Base-by-base conservation (phyloP, 805 yeast genomes). In the Myxozyma geophila region DNA sequence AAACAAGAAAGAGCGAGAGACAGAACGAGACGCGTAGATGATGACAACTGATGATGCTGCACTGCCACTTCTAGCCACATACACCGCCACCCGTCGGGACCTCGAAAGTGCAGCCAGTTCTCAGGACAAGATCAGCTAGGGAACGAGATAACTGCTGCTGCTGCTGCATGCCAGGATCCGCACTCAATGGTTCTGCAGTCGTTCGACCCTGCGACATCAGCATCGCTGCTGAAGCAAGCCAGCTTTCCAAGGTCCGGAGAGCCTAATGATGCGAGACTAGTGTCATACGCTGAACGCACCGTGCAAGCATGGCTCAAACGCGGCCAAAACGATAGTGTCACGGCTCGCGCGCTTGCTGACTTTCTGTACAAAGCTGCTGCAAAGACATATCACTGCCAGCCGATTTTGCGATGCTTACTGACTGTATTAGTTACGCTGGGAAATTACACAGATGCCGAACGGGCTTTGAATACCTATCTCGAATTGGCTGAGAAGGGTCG, bases 331-430 rank as follows among this genome's bases (percentile, higher is more conserved):
- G 68, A 64, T 55, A 50, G 68, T 43, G 48, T 62, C 43, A 52
- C 55, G 7, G 68, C 68, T 10, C 53, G 66, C 17, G 58, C 59
- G 21, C 55, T 64, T 23, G 58, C 59, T 2, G 69, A 66, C 13
- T 66, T 66, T 17, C 39, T 66, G 48, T 66, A 63, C 62, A 64
- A 59, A 44, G 68, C 64, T 9, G 58, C 69, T 9, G 62, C 64
- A 19, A 66, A 66, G 60, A 66, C 69, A 7, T 66, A 66, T 35
- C 69, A 66, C 28, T 66, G 58, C 33, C 69, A 66, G 44, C 52
- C 54, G 3, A 52, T 66, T 17, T 40, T 66, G 46, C 53, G 69
- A 40, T 66, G 62, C 23, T 50, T 66, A 15, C 7, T 66, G 54
- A 50, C 40, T n/a, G 64, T 66, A 36, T 55, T 63, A 33, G 36